Percentiles rank a stretch among this genome's conserved stretches.
These are phyloP conservation scores for Botrytis hyacinthi DNA, from an alignment of 2,329 filamentous ascomycete species.

Conservation along the genomic window DNA sequence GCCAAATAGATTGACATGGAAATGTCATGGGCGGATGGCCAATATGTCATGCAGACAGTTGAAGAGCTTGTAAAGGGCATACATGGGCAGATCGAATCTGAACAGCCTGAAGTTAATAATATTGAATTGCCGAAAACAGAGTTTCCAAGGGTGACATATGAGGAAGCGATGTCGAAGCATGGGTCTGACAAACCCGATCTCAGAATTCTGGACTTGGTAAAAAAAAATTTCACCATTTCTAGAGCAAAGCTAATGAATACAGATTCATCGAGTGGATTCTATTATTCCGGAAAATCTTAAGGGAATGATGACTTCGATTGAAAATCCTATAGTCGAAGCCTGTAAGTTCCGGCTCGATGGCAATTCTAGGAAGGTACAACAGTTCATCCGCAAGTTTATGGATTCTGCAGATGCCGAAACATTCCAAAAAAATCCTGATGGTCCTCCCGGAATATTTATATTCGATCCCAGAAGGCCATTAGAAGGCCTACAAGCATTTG, in stretches of 20 bases:
- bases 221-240: constrained; percentile 24
- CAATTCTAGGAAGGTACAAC: constrained; percentile 51
- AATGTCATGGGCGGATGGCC: constrained; percentile 77
- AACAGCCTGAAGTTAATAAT: background rate
- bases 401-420: constrained; percentile 57
- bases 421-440: constrained; percentile 67
- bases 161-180: constrained; percentile 73
- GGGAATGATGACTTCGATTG: constrained; percentile 69
- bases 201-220: constrained; percentile 66
- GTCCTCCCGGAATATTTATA: constrained; percentile 77
- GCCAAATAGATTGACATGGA: constrained; percentile 76
- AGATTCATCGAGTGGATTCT: constrained; percentile 66
- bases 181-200: constrained; percentile 93
- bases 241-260: constrained; percentile 34
- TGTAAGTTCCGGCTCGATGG: constrained; percentile 63
- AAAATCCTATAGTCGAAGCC: constrained; percentile 69
- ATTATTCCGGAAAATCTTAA: constrained; percentile 63
- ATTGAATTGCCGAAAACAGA: constrained; percentile 5
- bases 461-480: constrained; percentile 72
- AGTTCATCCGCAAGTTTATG: constrained; percentile 69
- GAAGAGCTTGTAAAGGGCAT: constrained; percentile 33
- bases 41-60: constrained; percentile 61
- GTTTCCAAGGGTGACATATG: constrained; percentile 57
- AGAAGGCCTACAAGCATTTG: constrained; percentile 73
- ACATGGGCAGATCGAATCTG: constrained; percentile 23